Evolutionary conservation across 192 early-diverging fungal species (phyloP).

Genomic region (Linderina pennispora): DNA sequence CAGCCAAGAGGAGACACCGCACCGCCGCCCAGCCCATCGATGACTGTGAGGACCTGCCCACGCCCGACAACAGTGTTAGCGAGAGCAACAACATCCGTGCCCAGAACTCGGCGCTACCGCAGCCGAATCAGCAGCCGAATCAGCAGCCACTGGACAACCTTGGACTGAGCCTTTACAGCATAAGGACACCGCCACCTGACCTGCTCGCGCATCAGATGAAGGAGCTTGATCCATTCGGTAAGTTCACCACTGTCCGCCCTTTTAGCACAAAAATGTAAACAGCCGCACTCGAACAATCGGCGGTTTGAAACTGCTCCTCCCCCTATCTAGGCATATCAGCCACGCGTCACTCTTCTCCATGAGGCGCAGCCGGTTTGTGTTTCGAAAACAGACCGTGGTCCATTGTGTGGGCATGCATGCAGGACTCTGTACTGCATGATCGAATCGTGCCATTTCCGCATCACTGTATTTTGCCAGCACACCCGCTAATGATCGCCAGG

Average conservation of each 20-base stretch:
- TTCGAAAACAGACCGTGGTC: too few relatives aligned
- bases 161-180: slow-evolving; percentile 15
- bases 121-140: not conserved
- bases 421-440: too few relatives aligned
- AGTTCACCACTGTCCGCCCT: not conserved
- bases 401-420: too few relatives aligned
- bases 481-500: too few relatives aligned
- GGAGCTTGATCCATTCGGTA: slow-evolving; percentile 44
- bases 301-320: not conserved
- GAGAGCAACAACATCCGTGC: too few relatives aligned
- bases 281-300: too few relatives aligned
- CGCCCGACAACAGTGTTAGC: slow-evolving; percentile 24
- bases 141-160: slow-evolving; percentile 4
- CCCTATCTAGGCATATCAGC: not conserved
- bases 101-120: too few relatives aligned
- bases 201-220: slow-evolving; percentile 5
- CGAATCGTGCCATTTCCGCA: too few relatives aligned
- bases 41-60: slow-evolving; percentile 14
- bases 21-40: not conserved
- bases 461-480: too few relatives aligned
- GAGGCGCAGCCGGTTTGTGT: too few relatives aligned
- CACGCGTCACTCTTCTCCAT: not conserved
- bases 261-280: not conserved
- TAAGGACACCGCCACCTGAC: slow-evolving; percentile 28
- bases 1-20: not conserved